Conservation (phyloP, 345 rosid genomes). For the Toxicodendron radicans region DNA sequence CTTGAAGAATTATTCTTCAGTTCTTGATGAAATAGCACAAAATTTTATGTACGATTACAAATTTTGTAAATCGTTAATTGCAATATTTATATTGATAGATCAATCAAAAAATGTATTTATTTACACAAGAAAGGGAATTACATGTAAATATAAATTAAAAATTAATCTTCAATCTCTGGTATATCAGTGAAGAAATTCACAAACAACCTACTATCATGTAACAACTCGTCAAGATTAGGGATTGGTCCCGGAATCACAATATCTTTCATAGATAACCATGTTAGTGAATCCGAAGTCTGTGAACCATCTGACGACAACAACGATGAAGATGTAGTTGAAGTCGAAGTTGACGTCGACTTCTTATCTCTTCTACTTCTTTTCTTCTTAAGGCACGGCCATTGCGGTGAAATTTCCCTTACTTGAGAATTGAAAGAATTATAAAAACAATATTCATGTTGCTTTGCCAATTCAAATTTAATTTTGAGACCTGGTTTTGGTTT, state of each 20-base stretch:
- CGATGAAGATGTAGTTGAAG: neutral
- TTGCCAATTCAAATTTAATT: too few species aligned
- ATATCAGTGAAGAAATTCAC: neutral
- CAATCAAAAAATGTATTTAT: too few species aligned
- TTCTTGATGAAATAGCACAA: too few species aligned
- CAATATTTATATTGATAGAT: too few species aligned
- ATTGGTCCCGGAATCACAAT: neutral
- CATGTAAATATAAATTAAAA: too few species aligned
- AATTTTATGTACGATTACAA: too few species aligned
- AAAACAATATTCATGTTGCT: too few species aligned
- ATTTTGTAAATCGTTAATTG: too few species aligned
- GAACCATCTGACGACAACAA: too few species aligned
- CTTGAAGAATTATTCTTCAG: too few species aligned
- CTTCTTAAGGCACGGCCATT: neutral
- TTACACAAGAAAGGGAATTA: neutral
- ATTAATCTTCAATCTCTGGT: neutral
- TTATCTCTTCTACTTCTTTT: neutral
- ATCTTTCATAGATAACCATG: neutral
- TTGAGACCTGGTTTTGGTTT: neutral
- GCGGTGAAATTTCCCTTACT: neutral
- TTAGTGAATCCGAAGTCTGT: neutral
- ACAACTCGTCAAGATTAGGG: neutral
- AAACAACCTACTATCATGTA: neutral
- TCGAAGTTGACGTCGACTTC: too few species aligned
- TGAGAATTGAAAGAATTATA: neutral